Evolutionary conservation across 495 filamentous ascomycete species (phyloP).

Genomic region (Podospora tetraspora): DNA sequence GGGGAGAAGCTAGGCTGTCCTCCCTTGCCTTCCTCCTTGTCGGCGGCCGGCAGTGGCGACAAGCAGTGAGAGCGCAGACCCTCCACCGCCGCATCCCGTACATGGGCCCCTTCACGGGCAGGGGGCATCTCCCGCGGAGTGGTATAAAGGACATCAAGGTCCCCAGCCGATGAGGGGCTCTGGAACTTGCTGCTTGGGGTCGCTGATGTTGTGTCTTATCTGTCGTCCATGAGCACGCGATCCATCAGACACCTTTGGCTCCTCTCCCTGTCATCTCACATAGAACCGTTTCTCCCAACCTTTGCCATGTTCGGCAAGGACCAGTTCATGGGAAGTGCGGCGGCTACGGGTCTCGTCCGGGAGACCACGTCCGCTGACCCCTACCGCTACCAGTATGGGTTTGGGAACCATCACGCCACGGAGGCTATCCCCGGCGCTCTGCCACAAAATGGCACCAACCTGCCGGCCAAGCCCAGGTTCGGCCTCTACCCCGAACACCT

Average conservation of each 20-base stretch:
- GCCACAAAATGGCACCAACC: slow-evolving; percentile 56
- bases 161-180: not conserved
- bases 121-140: not conserved
- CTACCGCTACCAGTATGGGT: slow-evolving; percentile 26
- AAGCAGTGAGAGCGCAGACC: not conserved
- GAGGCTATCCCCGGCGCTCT: slow-evolving; percentile 28
- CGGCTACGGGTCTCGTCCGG: slow-evolving; percentile 3
- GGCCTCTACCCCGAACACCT: slow-evolving; percentile 74
- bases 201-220: not conserved
- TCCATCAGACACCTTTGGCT: not conserved
- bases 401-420: slow-evolving; percentile 27
- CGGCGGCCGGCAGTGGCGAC: slow-evolving; percentile 1
- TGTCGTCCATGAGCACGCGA: not conserved
- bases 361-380: slow-evolving; percentile 17
- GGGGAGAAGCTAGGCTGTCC: not conserved
- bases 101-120: not conserved
- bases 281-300: not conserved
- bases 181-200: not conserved
- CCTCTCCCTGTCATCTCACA: not conserved
- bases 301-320: slow-evolving; percentile 5
- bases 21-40: slow-evolving; percentile 1
- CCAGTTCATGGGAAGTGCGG: slow-evolving; percentile 1
- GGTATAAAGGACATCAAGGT: slow-evolving; percentile 3
- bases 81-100: not conserved
- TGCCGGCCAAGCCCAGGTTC: slow-evolving; percentile 57